Percentiles rank a stretch among this genome's conserved stretches.
These are phyloP conservation scores for Hansenula lynferdii DNA, from an alignment of 1,139 yeast genomes.

Conservation along the genomic window DNA sequence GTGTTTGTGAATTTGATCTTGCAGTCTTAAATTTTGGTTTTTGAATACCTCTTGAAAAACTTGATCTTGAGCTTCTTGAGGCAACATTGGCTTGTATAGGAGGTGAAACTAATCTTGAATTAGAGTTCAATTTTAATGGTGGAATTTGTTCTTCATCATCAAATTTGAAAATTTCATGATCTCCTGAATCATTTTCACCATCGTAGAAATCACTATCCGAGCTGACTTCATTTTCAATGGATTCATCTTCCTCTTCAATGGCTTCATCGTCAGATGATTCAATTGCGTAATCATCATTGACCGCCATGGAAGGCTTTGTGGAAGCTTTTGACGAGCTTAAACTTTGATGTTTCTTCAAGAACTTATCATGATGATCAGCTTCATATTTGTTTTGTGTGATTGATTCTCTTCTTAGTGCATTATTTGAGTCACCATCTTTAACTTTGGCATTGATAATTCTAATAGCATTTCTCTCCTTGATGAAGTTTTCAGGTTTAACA, in stretches of 20 bases:
- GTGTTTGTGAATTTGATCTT: slow-evolving; percentile 24
- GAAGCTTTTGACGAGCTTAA: slow-evolving; percentile 2
- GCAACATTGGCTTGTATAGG: slow-evolving; percentile 10
- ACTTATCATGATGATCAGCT: slow-evolving; percentile 19
- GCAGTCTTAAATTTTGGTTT: slow-evolving; percentile 20
- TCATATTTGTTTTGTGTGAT: slow-evolving; percentile 32
- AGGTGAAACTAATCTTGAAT: slow-evolving; percentile 21
- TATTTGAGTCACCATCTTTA: slow-evolving; percentile 31
- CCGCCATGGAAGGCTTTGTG: slow-evolving; percentile 3
- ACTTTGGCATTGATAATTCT: slow-evolving; percentile 30
- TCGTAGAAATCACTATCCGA: slow-evolving; percentile 15
- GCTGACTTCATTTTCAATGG: slow-evolving; percentile 10
- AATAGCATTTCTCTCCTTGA: slow-evolving; percentile 28
- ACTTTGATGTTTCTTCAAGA: slow-evolving; percentile 10
- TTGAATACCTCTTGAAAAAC: slow-evolving; percentile 18
- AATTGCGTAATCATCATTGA: slow-evolving; percentile 18
- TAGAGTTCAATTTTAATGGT: slow-evolving; percentile 17
- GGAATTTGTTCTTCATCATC: slow-evolving; percentile 36
- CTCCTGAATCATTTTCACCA: slow-evolving; percentile 26
- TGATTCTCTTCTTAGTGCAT: slow-evolving; percentile 37
- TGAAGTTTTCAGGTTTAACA: slow-evolving; percentile 46
- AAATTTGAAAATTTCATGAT: slow-evolving; percentile 33
- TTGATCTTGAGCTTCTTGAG: slow-evolving; percentile 12
- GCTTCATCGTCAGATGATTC: slow-evolving; percentile 24
- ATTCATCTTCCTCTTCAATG: slow-evolving; percentile 22